A percentile compares a stretch with the other conserved stretches of the same genome.
phyloP scores from a whole-genome alignment of 306 rosid species.

The Calophaca sinica region DNA sequence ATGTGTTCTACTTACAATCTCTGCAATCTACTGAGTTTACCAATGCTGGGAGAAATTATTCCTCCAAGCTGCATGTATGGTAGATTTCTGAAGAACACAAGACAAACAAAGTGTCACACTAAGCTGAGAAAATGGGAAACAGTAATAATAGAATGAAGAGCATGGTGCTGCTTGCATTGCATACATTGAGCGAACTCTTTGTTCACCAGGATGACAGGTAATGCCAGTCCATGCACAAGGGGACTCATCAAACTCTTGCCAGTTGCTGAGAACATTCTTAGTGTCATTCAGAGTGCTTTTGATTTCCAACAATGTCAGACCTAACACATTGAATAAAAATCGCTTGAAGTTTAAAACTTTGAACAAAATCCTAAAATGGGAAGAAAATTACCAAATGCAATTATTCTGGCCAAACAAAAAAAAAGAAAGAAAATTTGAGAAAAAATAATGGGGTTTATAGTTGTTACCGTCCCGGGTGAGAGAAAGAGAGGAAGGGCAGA shows the following conservation, averaged over 20 bases:
- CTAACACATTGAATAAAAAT: conserved; percentile 50
- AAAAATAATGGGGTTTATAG: conserved; percentile 22
- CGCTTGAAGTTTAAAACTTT: conserved; percentile 40
- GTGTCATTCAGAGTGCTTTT: conserved; percentile 78
- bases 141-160: conserved; percentile 21
- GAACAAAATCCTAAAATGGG: conserved; percentile 4
- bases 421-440: background rate
- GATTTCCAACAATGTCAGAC: conserved; percentile 81
- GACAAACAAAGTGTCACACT: conserved; percentile 37
- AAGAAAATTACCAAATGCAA: background rate
- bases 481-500: conserved; percentile 60
- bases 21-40: conserved; percentile 86
- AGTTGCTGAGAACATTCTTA: conserved; percentile 68
- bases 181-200: conserved; percentile 79
- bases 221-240: conserved; percentile 98
- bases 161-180: conserved; percentile 3
- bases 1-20: conserved; percentile 75
- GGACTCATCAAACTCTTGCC: conserved; percentile 77
- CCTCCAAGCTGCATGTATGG: conserved; percentile 95
- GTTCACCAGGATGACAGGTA: conserved; percentile 77
- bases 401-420: background rate
- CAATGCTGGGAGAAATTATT: conserved; percentile 87
- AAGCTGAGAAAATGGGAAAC: background rate
- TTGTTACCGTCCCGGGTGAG: conserved; percentile 82
- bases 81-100: conserved; percentile 69